These are phyloP conservation scores for Sugiyamaella sp. DNA, from an alignment of 1,139 yeast species.

Conservation along the genomic window DNA sequence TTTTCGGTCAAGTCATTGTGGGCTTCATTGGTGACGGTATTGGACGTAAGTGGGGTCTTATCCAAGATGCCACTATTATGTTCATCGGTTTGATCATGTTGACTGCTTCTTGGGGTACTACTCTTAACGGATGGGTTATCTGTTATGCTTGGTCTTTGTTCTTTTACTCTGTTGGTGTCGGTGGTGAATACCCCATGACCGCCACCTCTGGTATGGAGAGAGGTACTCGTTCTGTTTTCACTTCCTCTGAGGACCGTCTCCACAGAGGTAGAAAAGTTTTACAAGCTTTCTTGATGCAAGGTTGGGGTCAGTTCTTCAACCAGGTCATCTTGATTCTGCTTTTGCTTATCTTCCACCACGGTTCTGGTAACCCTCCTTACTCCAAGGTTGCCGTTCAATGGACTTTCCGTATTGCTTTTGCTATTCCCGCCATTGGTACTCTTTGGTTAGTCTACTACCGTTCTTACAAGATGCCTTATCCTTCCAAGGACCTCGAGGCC, in stretches of 20 bases:
- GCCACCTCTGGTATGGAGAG: slow-evolving; percentile 55
- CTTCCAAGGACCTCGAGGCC: slow-evolving; percentile 39
- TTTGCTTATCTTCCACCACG: slow-evolving; percentile 45
- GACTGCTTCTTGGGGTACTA: slow-evolving; percentile 53
- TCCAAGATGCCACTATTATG: slow-evolving; percentile 46
- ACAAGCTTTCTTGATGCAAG: slow-evolving; percentile 48
- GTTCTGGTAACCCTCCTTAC: slow-evolving; percentile 53
- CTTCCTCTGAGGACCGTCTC: slow-evolving; percentile 42
- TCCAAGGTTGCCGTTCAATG: slow-evolving; percentile 42
- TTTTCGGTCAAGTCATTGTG: slow-evolving; percentile 85
- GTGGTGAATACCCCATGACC: slow-evolving; percentile 98
- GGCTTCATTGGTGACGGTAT: slow-evolving; percentile 82
- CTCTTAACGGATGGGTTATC: slow-evolving; percentile 46
- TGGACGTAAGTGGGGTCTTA: slow-evolving; percentile 82
- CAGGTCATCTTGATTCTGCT: slow-evolving; percentile 44
- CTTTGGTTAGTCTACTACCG: slow-evolving; percentile 46
- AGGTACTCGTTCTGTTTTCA: slow-evolving; percentile 37
- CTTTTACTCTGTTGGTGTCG: slow-evolving; percentile 80
- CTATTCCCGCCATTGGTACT: slow-evolving; percentile 46
- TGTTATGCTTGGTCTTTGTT: slow-evolving; percentile 71
- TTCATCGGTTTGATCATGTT: slow-evolving; percentile 73
- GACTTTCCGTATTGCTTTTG: slow-evolving; percentile 45
- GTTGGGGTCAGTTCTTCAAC: slow-evolving; percentile 50
- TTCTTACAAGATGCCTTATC: slow-evolving; percentile 43
- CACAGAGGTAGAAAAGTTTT: slow-evolving; percentile 49